Evolutionary conservation across 1,284 basidiomycete genomes (phyloP), one percentile per base, ranked within the genome.

Genomic region (Kwoniella shivajii): DNA sequence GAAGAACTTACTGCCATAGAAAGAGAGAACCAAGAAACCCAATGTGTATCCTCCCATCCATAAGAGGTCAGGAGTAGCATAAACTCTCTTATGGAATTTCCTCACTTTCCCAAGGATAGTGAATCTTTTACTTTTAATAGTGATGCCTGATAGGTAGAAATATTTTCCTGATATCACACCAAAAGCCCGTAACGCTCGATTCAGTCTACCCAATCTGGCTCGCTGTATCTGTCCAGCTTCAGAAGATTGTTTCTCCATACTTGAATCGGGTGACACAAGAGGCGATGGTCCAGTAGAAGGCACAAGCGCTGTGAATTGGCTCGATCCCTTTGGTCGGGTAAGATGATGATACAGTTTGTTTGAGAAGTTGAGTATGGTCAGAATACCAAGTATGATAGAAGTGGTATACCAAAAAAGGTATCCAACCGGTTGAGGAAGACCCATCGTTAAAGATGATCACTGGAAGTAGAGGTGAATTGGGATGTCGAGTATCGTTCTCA

Each of bases 371-470:
- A 62, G 20, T 37, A 63, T 27, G 16, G 67, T 63, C 33, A 66
- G 50, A 42, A 69, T 26, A 22, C 49, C 54, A 36, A 69, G 59
- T 37, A 69, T 60, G 51, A 61, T 57, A 4, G 67, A 64, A 20
- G 63, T 63, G 16, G 67, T 69, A 51, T 65, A 69, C 67, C 67
- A 69, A 53, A 64, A 69, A 31, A 69, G 61, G 51, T 63, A 60
- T 7, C 66, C 66, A 9, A 61, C 65, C 14, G 61, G 58, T 24
- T 50, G 49, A 13, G 58, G 39, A n/a, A 63, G 42, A 2, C 46
- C 50, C 61, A 63, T 63, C 24, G 29, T 53, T n/a, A n/a, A n/a
- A n/a, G n/a, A n/a, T n/a, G n/a, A n/a, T n/a, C n/a, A n/a, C n/a
- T n/a, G n/a, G n/a, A n/a, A n/a, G n/a, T n/a, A n/a, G n/a, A n/a